These are phyloP conservation scores for Lasiodiplodia sp. DNA, from an alignment of 2,329 filamentous ascomycete species.

Conservation along the genomic window DNA sequence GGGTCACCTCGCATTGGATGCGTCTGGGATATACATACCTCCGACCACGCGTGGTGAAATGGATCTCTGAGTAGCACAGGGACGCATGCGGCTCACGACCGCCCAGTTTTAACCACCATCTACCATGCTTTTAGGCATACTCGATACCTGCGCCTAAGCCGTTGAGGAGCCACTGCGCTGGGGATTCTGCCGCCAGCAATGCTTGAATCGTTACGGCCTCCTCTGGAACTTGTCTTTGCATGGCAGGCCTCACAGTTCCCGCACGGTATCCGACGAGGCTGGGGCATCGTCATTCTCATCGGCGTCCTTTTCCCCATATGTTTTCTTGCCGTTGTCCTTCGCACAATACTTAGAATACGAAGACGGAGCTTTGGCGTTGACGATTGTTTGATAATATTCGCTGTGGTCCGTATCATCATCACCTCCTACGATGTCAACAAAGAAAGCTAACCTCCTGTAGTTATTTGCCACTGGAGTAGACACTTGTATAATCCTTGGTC, in stretches of 20 bases:
- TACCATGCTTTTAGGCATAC: not conserved
- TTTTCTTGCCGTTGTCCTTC: not conserved
- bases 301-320: not conserved
- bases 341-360: not conserved
- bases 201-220: constrained; percentile 16
- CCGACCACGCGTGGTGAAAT: not conserved
- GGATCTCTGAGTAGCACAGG: not conserved
- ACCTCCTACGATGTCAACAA: not conserved
- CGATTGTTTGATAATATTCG: constrained; percentile 23
- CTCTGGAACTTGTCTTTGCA: constrained; percentile 1
- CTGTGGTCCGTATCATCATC: not conserved
- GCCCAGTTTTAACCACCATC: not conserved
- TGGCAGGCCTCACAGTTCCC: constrained; percentile 25
- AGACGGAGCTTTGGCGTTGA: constrained; percentile 17
- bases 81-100: not conserved
- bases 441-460: not conserved
- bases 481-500: constrained; percentile 10
- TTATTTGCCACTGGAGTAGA: constrained; percentile 14
- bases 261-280: constrained; percentile 14
- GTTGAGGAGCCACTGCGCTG: not conserved
- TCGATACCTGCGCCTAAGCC: not conserved
- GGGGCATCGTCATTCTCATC: constrained; percentile 4
- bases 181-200: not conserved
- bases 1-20: not conserved
- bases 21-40: not conserved